Percentiles rank a stretch among this genome's conserved stretches.
phyloP scores from a whole-genome alignment of 192 early-diverging fungal species.

The Funneliformis geosporum region DNA sequence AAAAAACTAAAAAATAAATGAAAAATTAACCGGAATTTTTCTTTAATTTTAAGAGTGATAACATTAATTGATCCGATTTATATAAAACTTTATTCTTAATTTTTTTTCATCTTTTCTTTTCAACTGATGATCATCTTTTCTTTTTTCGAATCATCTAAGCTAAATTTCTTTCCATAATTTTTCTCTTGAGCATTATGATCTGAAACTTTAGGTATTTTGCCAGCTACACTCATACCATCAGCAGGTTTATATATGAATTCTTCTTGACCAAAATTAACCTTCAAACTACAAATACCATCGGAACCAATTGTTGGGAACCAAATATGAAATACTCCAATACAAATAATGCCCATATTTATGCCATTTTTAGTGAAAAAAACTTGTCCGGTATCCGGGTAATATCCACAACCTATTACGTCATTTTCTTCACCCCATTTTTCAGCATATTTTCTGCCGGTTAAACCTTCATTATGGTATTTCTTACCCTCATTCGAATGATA shows the following conservation, averaged over 20 bases:
- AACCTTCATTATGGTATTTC: conserved; percentile 44
- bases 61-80: too few relatives aligned
- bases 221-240: neutral
- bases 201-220: neutral
- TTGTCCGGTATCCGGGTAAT: conserved; percentile 51
- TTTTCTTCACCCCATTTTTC: conserved; percentile 40
- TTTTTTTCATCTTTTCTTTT: too few relatives aligned
- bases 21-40: too few relatives aligned
- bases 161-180: too few relatives aligned
- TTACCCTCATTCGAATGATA: conserved; percentile 46
- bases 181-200: too few relatives aligned
- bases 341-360: conserved; percentile 42
- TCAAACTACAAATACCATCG: conserved; percentile 47
- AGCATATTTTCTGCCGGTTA: conserved; percentile 39
- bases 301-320: conserved; percentile 49
- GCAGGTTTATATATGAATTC: conserved; percentile 15
- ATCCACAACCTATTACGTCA: conserved; percentile 55
- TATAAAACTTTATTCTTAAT: too few relatives aligned
- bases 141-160: too few relatives aligned
- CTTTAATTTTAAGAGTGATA: too few relatives aligned
- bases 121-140: too few relatives aligned
- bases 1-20: too few relatives aligned
- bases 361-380: conserved; percentile 58
- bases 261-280: conserved; percentile 44
- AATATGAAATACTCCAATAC: conserved; percentile 38